Conservation (phyloP, 2,329 filamentous ascomycete genomes). For the Alternaria ethzedia region DNA sequence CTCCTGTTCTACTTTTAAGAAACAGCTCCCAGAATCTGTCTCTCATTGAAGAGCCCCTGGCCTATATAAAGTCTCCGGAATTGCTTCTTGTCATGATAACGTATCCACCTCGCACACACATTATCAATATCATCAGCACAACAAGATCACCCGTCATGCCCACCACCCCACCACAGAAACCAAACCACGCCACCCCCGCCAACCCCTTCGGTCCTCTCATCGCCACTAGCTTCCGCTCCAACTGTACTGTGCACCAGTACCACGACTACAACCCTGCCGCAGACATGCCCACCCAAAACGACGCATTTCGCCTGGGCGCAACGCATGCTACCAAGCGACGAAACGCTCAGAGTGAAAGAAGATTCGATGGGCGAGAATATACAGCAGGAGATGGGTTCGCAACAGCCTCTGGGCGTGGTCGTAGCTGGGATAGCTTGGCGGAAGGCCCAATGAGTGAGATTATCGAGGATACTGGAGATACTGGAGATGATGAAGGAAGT, state of each 20-base stretch:
- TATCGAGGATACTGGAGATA: not conserved
- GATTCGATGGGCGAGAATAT: fast-evolving
- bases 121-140: not conserved
- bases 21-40: not conserved
- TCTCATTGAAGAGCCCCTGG: not conserved
- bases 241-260: not conserved
- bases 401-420: not conserved
- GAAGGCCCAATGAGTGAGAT: not conserved
- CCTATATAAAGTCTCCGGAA: not conserved
- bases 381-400: fast-evolving
- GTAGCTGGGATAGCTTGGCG: not conserved
- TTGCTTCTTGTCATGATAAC: too few relatives aligned
- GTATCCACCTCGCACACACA: not conserved
- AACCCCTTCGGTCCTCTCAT: not conserved
- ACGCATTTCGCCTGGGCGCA: not conserved
- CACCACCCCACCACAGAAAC: not conserved
- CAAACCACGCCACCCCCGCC: not conserved
- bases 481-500: not conserved
- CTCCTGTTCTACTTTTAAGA: not conserved
- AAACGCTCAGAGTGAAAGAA: not conserved
- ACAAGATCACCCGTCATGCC: not conserved
- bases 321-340: not conserved
- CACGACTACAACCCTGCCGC: not conserved
- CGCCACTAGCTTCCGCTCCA: not conserved
- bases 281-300: not conserved